phyloP scores from a whole-genome alignment of 345 rosid genomes.

The Corymbia maculata region DNA sequence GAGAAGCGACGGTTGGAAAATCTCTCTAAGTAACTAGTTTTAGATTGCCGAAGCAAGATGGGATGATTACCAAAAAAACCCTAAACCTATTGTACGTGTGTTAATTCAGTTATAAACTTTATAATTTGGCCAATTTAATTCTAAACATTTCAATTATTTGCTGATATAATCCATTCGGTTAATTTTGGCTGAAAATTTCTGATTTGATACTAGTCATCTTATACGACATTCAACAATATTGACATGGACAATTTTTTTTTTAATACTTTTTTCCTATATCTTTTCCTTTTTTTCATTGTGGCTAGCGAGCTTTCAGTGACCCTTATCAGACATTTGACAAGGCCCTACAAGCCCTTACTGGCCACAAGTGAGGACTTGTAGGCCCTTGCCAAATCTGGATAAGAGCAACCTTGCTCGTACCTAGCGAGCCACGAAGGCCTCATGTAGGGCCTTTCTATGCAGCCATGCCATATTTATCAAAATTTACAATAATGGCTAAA shows the following conservation, averaged over 20 bases:
- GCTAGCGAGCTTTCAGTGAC: not conserved
- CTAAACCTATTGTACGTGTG: not conserved
- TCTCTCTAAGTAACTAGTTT: not conserved
- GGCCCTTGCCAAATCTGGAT: not conserved
- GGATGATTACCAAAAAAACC: not conserved
- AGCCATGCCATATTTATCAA: not conserved
- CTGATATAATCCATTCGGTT: accelerated
- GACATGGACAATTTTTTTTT: not conserved
- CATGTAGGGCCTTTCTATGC: not conserved
- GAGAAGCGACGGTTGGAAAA: not conserved
- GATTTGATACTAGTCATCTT: not conserved
- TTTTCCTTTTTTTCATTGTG: not conserved
- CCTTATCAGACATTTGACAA: no score
- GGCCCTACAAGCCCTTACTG: not conserved
- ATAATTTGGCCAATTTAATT: not conserved
- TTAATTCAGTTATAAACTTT: accelerated
- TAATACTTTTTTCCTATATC: not conserved
- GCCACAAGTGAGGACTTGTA: not conserved
- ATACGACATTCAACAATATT: accelerated
- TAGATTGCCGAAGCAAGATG: not conserved
- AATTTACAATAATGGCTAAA: not conserved
- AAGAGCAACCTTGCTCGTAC: no score
- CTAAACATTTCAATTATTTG: not conserved
- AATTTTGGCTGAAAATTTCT: accelerated
- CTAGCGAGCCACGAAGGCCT: not conserved